Conservation (phyloP, 352 stramenopile species). For the Pilasporangium apinafurcum region DNA sequence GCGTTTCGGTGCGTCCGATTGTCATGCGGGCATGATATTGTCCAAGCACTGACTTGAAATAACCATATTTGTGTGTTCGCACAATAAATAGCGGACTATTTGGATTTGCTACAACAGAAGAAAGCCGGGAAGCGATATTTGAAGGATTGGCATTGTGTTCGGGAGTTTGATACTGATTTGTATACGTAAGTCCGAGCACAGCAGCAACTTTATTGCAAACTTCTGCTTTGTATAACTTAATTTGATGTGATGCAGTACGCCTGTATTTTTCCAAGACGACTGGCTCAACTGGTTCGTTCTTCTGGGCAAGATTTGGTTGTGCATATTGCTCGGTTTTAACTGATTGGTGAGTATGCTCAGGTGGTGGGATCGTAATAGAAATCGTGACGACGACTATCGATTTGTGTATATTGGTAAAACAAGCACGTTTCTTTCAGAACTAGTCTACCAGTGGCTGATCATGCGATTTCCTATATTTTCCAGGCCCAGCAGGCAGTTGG, state of each 20-base stretch:
- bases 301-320: too few relatives aligned
- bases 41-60: too few relatives aligned
- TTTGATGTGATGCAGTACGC: conserved; percentile 57
- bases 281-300: conserved; percentile 86
- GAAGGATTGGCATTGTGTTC: conserved; percentile 86
- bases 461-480: neutral
- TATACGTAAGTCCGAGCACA: conserved; percentile 35
- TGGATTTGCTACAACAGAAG: conserved; percentile 41
- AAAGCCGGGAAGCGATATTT: conserved; percentile 59
- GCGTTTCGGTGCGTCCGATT: conserved; percentile 33
- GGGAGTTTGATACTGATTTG: conserved; percentile 37
- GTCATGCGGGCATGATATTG: neutral
- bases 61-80: too few relatives aligned
- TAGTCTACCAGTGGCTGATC: neutral
- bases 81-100: conserved; percentile 39
- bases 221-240: conserved; percentile 13
- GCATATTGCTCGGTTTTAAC: neutral
- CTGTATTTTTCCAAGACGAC: conserved; percentile 85
- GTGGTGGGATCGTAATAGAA: conserved; percentile 74
- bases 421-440: neutral
- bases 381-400: conserved; percentile 85
- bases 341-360: conserved; percentile 10
- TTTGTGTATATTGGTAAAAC: conserved; percentile 94
- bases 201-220: neutral
- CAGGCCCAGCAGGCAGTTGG: conserved; percentile 80